A percentile compares a stretch with the other conserved stretches of the same genome.
phyloP scores from a whole-genome alignment of 129 eudicot genomes.

The Escallonia rubra region DNA sequence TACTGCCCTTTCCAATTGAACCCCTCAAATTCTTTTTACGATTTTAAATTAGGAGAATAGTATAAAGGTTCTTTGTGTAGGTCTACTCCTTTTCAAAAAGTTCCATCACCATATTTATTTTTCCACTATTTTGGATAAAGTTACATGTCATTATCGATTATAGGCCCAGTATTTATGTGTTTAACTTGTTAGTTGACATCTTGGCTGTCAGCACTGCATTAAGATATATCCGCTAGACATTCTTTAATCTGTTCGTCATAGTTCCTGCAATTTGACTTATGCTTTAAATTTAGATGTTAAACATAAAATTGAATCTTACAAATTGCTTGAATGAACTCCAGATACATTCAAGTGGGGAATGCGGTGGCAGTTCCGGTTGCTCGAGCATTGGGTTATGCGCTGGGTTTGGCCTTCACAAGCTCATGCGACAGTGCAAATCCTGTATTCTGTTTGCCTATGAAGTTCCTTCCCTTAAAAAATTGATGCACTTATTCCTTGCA shows the following conservation, averaged over 20 bases:
- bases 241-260: background rate
- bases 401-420: conserved; percentile 52
- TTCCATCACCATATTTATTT: background rate
- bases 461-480: conserved; percentile 20
- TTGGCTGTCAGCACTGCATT: too few relatives aligned
- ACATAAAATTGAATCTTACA: background rate
- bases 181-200: background rate
- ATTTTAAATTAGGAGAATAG: background rate
- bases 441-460: conserved; percentile 32
- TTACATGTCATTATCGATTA: background rate
- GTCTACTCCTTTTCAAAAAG: background rate
- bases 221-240: background rate
- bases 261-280: background rate
- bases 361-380: conserved; percentile 89
- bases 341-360: conserved; percentile 82
- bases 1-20: background rate
- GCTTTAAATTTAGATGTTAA: background rate
- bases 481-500: too few relatives aligned
- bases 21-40: background rate
- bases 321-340: background rate
- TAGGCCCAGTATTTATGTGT: background rate
- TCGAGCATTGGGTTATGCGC: conserved; percentile 57
- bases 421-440: conserved; percentile 20
- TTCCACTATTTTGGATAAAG: background rate
- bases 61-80: too few relatives aligned